Evolutionary conservation across 331 rosid genomes (phyloP).

Genomic region (Quercus phellos): DNA sequence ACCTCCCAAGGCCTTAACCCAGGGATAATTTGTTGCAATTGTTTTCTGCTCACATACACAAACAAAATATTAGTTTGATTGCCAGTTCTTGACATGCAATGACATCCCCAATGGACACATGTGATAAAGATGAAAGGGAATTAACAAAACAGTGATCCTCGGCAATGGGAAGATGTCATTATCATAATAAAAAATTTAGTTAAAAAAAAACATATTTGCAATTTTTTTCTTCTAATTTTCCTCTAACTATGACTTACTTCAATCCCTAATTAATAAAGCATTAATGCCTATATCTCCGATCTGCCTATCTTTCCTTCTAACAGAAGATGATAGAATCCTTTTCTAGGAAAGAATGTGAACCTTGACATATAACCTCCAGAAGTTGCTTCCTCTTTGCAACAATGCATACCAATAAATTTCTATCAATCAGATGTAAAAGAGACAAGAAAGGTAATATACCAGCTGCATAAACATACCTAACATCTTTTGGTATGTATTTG

Average conservation of each 20-base stretch:
- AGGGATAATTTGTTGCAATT: slow-evolving; percentile 64
- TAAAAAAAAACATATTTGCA: neutral
- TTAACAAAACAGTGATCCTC: neutral
- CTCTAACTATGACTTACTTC: neutral
- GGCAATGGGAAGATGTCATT: neutral
- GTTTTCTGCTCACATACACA: slow-evolving; percentile 34
- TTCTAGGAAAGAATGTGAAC: neutral
- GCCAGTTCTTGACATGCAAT: neutral
- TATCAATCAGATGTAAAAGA: neutral
- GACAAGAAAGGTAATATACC: neutral
- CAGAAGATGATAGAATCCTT: neutral
- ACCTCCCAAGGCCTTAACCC: slow-evolving; percentile 98
- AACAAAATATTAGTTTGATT: neutral
- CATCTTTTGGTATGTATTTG: slow-evolving; percentile 74
- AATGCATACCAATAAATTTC: neutral
- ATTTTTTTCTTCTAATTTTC: neutral
- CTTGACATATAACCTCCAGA: neutral
- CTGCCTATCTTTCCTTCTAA: neutral
- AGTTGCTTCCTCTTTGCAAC: neutral
- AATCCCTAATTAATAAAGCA: neutral
- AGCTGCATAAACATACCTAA: slow-evolving; percentile 48
- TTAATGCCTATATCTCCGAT: neutral
- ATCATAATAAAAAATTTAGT: neutral
- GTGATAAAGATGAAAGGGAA: neutral
- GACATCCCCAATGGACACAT: neutral